Base-by-base conservation (phyloP, 2,329 filamentous ascomycete genomes). In the Ceratocystis ficicola region DNA sequence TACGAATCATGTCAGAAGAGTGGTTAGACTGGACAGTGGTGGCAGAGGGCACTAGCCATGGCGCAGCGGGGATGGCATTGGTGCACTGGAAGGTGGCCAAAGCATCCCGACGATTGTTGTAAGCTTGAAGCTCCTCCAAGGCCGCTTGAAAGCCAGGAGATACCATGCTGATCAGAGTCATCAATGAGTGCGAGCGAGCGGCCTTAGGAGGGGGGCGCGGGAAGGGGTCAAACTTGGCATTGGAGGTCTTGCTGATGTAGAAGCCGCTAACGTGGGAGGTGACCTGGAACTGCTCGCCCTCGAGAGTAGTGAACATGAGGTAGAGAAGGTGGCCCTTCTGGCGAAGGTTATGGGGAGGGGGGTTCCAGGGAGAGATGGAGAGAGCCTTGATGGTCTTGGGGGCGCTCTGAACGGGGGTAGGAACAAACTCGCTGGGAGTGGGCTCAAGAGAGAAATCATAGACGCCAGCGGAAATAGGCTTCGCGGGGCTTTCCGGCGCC, bases 231-330 rank as follows among this genome's bases (percentile, higher is more conserved):
- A 99, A 99, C 77, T 94, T 96, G 77, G 83, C 84, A 76, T 94
- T 96, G 65, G 90, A 94, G 36, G 89, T 96, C 76, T 92, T 96
- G 82, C 96, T 99, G 72, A 97, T 88, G 75, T 87, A 99, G 80
- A 99, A 99, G 22, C 94, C 94, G 15, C 91, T 92, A 63, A 96
- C 88, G 72, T 96, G 90, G 15, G 90, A 85, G 8, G 95, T 99
- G 72, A 99, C 88, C 75, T 96, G 91, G 75, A 88, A 86, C 75
- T 95, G 90, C 77, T 99, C 94, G 69, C 92, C 92, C 76, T 99
- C 94, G 71, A 90, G 93, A 66, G 92, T 97, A 17, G 88, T 93
- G 55, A 94, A 81, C 69, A 90, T 82, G 22, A 99, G 81, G 76
- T 99, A 99, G 62, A 99, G 82, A 67, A 99, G 79, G 75, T 99